These are phyloP conservation scores for Boletus reticuloceps DNA, from an alignment of 768 basidiomycete species.

Conservation along the genomic window DNA sequence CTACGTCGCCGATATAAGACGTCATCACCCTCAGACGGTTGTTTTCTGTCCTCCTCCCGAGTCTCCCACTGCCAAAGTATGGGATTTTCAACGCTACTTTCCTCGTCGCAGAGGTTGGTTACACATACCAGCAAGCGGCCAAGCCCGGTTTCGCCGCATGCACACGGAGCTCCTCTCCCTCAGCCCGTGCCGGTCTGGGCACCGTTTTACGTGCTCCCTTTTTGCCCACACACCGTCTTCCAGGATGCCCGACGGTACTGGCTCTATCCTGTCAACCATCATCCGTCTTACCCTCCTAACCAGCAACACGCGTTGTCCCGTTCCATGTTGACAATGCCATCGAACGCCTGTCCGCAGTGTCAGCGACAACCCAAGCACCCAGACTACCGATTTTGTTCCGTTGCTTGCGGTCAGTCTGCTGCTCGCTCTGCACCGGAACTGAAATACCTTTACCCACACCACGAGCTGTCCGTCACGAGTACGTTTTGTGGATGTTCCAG, in stretches of 20 bases:
- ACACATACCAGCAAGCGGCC: background rate
- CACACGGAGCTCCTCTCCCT: too few relatives aligned
- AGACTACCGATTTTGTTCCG: conserved; percentile 21
- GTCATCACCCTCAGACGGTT: background rate
- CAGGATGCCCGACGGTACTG: background rate
- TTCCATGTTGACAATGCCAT: background rate
- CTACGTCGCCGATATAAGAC: background rate
- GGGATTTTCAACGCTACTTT: background rate
- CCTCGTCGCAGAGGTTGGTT: background rate
- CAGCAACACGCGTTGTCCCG: background rate
- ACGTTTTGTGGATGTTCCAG: background rate
- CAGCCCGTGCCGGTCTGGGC: background rate
- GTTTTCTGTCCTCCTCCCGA: too few relatives aligned
- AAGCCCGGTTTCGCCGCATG: too few relatives aligned
- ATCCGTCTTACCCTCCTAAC: background rate
- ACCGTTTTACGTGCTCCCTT: background rate
- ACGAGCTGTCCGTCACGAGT: conserved; percentile 10
- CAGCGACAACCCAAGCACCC: conserved; percentile 6
- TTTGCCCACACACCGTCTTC: too few relatives aligned
- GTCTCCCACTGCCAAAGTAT: background rate
- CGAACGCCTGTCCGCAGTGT: conserved; percentile 20
- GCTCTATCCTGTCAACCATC: background rate
- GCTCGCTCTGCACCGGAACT: conserved; percentile 16
- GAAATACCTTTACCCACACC: conserved; percentile 7
- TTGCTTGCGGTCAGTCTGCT: conserved; percentile 6